Evolutionary conservation across 2,329 filamentous ascomycete species (phyloP).

Genomic region (Ophiosphaerella narmari): DNA sequence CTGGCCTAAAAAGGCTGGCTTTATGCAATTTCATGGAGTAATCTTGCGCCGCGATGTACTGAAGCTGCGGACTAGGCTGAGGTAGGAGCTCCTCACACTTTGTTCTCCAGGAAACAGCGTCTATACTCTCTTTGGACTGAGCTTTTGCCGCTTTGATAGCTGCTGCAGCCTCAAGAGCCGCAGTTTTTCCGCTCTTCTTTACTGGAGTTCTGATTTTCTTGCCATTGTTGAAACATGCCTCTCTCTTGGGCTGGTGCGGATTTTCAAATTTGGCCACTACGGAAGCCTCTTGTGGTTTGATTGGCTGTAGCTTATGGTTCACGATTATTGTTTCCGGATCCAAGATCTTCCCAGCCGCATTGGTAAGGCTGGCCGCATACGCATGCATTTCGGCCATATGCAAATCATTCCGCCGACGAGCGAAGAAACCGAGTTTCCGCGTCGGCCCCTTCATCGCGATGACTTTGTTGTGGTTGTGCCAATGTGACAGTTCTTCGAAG

Average conservation of each 20-base stretch:
- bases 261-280: conserved; percentile 22
- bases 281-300: conserved; percentile 6
- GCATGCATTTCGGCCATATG: conserved; percentile 70
- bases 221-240: neutral
- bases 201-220: conserved; percentile 4
- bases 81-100: conserved; percentile 5
- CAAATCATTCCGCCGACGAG: conserved; percentile 60
- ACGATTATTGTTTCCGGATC: conserved; percentile 68
- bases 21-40: too few relatives aligned
- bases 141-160: conserved; percentile 6
- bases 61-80: neutral
- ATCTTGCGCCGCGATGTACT: too few relatives aligned
- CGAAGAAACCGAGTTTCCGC: conserved; percentile 33
- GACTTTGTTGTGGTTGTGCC: conserved; percentile 64
- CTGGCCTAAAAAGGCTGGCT: too few relatives aligned
- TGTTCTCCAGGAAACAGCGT: conserved; percentile 5
- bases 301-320: neutral
- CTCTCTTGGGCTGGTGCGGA: neutral
- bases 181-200: conserved; percentile 6
- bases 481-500: conserved; percentile 60
- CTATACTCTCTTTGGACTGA: conserved; percentile 6
- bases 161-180: conserved; percentile 7
- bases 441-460: conserved; percentile 49
- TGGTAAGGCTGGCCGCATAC: conserved; percentile 73
- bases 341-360: conserved; percentile 64